Evolutionary conservation across 805 yeast genomes (phyloP).

Genomic region (Cyberlindnera suaveolens): DNA sequence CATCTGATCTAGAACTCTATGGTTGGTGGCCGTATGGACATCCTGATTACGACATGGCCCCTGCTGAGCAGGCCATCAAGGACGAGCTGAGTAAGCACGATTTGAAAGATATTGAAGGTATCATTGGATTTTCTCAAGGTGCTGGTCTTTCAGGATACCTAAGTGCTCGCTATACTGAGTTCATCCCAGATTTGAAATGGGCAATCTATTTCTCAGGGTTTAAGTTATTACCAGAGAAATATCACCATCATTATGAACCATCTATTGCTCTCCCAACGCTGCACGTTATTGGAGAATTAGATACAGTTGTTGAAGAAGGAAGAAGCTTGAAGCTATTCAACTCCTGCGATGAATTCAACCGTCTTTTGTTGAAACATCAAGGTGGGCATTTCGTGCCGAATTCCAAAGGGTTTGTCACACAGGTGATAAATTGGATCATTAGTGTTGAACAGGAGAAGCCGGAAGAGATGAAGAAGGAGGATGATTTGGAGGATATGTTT

Average conservation of each 20-base stretch:
- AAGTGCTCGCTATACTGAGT: constrained; percentile 30
- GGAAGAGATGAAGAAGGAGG: constrained; percentile 12
- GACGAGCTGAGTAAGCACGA: constrained; percentile 35
- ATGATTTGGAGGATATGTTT: constrained; percentile 28
- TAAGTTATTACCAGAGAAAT: constrained; percentile 24
- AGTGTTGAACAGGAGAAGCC: constrained; percentile 3
- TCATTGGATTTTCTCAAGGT: constrained; percentile 91
- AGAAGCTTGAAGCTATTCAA: constrained; percentile 55
- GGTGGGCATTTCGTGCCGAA: constrained; percentile 98
- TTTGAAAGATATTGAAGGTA: constrained; percentile 74
- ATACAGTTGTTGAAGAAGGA: constrained; percentile 76
- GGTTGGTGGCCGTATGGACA: constrained; percentile 69
- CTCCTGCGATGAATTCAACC: constrained; percentile 34
- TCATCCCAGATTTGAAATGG: constrained; percentile 43
- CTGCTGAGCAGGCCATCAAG: constrained; percentile 35
- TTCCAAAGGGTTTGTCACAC: constrained; percentile 40
- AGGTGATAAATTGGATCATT: constrained; percentile 29
- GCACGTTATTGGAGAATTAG: constrained; percentile 83
- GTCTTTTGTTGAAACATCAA: constrained; percentile 66
- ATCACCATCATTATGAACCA: constrained; percentile 14
- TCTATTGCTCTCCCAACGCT: constrained; percentile 36
- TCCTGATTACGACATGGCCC: constrained; percentile 23
- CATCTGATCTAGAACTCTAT: constrained; percentile 26
- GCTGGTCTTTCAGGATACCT: constrained; percentile 72
- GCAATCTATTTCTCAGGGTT: constrained; percentile 59